Conservation (phyloP, 164 flowering plant genomes). For the Chimonanthus salicifolius region DNA sequence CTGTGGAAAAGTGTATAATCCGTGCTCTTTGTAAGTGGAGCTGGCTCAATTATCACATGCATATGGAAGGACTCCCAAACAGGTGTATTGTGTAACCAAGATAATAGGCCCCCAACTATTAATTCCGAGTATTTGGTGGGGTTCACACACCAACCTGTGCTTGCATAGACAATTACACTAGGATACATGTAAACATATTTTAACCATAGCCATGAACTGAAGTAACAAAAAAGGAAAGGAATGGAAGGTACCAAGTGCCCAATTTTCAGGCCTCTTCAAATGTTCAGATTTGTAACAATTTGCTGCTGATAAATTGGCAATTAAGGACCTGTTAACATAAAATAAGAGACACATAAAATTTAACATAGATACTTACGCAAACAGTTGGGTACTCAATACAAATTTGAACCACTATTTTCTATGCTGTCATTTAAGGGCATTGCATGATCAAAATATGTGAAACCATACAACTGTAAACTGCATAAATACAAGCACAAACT, state of each 20-base stretch:
- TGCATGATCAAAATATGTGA: neutral
- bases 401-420: neutral
- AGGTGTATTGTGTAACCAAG: no score
- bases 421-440: neutral
- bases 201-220: neutral
- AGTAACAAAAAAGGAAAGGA: neutral
- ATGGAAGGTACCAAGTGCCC: conserved; percentile 70
- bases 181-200: no score
- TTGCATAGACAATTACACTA: no score
- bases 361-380: neutral
- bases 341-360: neutral
- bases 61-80: no score
- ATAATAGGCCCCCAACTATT: no score
- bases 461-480: neutral
- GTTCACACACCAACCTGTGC: no score
- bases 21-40: no score
- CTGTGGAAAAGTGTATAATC: no score
- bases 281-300: conserved; percentile 92
- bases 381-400: neutral
- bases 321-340: conserved; percentile 58
- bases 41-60: no score
- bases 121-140: no score
- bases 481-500: neutral
- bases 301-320: conserved; percentile 95
- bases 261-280: conserved; percentile 86